Conservation (phyloP, 345 rosid species). For the Ricinus communis region DNA sequence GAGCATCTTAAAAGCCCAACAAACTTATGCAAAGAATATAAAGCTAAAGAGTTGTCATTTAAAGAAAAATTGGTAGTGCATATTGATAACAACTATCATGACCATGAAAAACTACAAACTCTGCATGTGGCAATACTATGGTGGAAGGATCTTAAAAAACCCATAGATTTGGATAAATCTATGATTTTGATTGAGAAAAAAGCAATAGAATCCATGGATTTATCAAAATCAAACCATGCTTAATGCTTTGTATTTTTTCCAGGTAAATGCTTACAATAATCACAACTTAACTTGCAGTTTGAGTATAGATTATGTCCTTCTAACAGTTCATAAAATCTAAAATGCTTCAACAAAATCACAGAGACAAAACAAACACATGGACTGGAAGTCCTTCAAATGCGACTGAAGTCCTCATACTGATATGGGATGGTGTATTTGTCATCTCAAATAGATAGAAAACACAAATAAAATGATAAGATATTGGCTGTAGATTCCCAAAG, state of each 20-base stretch:
- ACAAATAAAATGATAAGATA: conserved; percentile 9
- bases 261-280: neutral
- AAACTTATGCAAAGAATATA: neutral
- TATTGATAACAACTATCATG: neutral
- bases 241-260: neutral
- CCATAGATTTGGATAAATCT: no score
- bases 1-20: neutral
- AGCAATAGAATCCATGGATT: neutral
- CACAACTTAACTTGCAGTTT: neutral
- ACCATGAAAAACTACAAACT: neutral
- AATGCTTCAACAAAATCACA: conserved; percentile 5
- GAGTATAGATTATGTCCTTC: neutral
- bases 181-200: no score
- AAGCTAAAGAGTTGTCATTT: neutral
- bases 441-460: neutral
- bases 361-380: conserved; percentile 3
- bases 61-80: neutral
- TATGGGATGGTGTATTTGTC: neutral
- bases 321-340: conserved; percentile 3
- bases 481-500: conserved; percentile 3
- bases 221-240: neutral
- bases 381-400: neutral
- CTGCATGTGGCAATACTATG: no score
- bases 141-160: no score
- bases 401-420: neutral